Conservation (phyloP, 108 stramenopile species). For the Skeletonema marinoi region DNA sequence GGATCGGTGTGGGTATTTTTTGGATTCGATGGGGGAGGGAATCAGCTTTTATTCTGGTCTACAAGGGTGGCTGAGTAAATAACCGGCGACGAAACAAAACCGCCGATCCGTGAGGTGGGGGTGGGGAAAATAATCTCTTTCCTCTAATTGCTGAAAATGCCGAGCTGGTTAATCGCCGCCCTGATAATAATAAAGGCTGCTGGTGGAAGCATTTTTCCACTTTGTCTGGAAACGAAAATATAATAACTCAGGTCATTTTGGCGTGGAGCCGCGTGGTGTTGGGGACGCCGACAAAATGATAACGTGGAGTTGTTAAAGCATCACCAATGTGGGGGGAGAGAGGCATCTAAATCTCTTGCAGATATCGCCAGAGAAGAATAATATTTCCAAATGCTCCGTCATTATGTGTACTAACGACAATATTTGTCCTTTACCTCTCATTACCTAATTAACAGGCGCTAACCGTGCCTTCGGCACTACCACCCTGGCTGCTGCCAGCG, state of each 20-base stretch:
- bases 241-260: background rate
- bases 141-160: background rate
- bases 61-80: background rate
- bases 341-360: background rate
- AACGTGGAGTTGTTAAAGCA: background rate
- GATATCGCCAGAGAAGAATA: background rate
- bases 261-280: background rate
- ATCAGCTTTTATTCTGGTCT: background rate
- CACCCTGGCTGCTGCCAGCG: slow-evolving; percentile 57
- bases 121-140: background rate
- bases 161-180: background rate
- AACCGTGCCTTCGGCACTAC: slow-evolving; percentile 79
- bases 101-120: background rate
- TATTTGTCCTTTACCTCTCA: background rate
- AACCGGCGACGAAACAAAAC: background rate
- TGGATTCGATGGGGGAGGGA: background rate
- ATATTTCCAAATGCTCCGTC: background rate
- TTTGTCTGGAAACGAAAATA: background rate
- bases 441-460: slow-evolving; percentile 30
- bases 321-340: background rate
- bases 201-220: background rate
- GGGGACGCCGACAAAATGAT: background rate
- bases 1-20: background rate
- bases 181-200: background rate
- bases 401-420: background rate